Evolutionary conservation across 2,329 filamentous ascomycete genomes (phyloP).

Genomic region (Beauveria bassiana): DNA sequence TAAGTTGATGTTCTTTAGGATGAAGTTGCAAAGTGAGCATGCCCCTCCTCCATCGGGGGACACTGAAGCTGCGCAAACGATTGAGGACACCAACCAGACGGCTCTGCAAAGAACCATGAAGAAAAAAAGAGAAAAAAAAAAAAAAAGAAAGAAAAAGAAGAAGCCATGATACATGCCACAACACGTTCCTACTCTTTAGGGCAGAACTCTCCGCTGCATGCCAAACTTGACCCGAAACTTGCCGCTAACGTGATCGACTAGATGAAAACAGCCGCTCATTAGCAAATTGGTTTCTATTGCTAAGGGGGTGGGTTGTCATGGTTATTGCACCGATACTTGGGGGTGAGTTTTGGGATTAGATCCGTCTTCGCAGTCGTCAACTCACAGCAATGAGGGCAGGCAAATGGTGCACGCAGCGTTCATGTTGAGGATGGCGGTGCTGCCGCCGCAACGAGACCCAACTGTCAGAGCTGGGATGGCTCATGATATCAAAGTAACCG

Average conservation of each 20-base stretch:
- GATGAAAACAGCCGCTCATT: background rate
- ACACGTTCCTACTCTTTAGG: background rate
- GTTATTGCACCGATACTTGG: background rate
- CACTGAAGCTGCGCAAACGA: background rate
- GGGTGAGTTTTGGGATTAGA: background rate
- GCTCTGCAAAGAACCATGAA: background rate
- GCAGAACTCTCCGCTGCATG: conserved; percentile 17
- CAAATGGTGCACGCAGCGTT: conserved; percentile 20
- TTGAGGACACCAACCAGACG: background rate
- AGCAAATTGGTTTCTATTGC: background rate
- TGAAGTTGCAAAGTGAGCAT: background rate
- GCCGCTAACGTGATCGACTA: conserved; percentile 21
- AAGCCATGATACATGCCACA: background rate
- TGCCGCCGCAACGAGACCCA: conserved; percentile 21
- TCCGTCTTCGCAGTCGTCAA: background rate
- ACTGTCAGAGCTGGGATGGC: conserved; percentile 15
- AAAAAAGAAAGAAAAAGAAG: too few species aligned
- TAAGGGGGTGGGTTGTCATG: background rate
- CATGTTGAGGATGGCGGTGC: conserved; percentile 22
- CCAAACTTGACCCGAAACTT: conserved; percentile 20
- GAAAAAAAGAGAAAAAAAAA: too few species aligned
- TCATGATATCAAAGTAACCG: conserved; percentile 17
- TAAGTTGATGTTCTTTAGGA: background rate
- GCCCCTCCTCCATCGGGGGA: background rate
- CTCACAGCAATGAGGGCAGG: conserved; percentile 21